Base-by-base conservation (phyloP, 768 basidiomycete genomes). In the Mycena chlorophos region DNA sequence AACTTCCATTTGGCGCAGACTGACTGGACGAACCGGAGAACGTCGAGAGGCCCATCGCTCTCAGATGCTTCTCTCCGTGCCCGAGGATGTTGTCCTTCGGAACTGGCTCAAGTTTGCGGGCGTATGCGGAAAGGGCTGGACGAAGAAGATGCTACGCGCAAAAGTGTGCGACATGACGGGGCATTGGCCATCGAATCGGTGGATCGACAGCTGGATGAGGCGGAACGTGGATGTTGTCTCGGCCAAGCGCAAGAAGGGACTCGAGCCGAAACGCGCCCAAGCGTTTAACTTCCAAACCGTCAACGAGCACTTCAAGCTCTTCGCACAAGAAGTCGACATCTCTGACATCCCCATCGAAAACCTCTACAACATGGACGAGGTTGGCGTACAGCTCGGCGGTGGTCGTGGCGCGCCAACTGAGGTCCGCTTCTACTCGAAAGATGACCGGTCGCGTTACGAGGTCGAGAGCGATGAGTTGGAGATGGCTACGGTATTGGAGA, bases 351-450 rank as follows among this genome's bases (percentile, higher is more conserved):
- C 69, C 20, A 58, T 49, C 29, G 55, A 61, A 28, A 68, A 72
- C 37, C 37, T 68, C 13, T 72, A 64, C 42, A 72, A 71, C 42
- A 63, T 66, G 63, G 68, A 70, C 43, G 65, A 70, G 54, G 71
- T 69, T 26, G 69, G 69, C 2, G 55, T 65, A 23, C 68, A 71
- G 45, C 22, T 58, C 16, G 71, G 69, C 25, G 67, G 66, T 10
- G 69, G 69, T n/a, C n/a, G n/a, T n/a, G n/a, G n/a, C n/a, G n/a
- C n/a, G n/a, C n/a, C n/a, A n/a, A 37, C 10, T 10, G n/a, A 37
- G 34, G n/a, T n/a, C 34, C 10, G 34, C 34, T 10, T 10, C n/a
- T 37, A 37, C n/a, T 37, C n/a, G 34, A n/a, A n/a, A 37, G 12
- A 10, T 37, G n/a, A 10, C 10, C 10, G 34, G 12, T n/a, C 34